These are phyloP conservation scores for Sphaerulina vaccinii DNA, from an alignment of 2,329 filamentous ascomycete species.

Conservation along the genomic window DNA sequence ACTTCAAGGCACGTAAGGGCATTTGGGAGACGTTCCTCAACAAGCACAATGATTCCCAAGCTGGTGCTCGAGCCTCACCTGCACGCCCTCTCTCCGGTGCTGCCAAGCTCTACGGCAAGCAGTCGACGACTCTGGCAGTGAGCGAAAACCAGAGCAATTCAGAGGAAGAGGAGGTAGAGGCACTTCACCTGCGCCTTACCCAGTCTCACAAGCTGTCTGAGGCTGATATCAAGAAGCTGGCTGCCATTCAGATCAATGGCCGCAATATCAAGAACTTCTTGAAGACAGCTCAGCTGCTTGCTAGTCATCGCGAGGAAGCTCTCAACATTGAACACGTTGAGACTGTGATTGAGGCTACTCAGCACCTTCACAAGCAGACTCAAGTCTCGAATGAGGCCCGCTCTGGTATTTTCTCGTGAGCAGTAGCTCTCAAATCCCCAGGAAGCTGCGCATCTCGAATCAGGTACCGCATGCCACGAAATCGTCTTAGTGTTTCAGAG, in stretches of 20 bases:
- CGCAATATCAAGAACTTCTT: constrained; percentile 46
- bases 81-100: constrained; percentile 24
- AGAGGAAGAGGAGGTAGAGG: neutral
- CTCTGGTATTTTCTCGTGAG: no score
- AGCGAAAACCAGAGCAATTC: constrained; percentile 17
- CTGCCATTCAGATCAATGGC: constrained; percentile 39
- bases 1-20: constrained; percentile 37
- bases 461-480: no score
- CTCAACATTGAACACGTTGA: constrained; percentile 35
- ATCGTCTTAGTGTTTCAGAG: no score
- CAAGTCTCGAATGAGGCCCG: constrained; percentile 29
- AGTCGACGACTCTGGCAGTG: constrained; percentile 13
- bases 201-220: constrained; percentile 34
- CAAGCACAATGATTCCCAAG: constrained; percentile 30
- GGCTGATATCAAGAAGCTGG: constrained; percentile 34
- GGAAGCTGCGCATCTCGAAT: no score
- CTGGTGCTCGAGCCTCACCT: constrained; percentile 20
- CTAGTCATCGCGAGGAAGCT: constrained; percentile 27
- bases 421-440: no score
- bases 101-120: constrained; percentile 16
- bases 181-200: neutral
- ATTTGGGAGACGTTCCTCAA: constrained; percentile 50
- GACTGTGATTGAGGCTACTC: constrained; percentile 37
- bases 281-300: constrained; percentile 42
- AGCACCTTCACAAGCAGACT: constrained; percentile 34